These are phyloP conservation scores for Termitomyces sp. DNA, from an alignment of 768 basidiomycete species.

Conservation along the genomic window DNA sequence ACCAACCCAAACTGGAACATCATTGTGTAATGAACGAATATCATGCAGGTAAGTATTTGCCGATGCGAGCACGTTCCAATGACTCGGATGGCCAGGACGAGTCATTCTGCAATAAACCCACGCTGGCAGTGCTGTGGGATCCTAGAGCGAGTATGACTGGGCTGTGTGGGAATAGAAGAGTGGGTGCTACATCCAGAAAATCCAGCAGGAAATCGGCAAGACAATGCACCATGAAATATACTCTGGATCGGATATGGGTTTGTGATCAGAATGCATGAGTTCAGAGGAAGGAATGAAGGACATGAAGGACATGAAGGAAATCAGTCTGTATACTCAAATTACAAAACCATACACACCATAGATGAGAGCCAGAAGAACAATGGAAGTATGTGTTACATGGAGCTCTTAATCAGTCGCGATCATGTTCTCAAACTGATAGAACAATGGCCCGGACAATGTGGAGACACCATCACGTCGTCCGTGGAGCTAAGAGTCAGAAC, in stretches of 20 bases:
- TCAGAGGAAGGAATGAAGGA: background rate
- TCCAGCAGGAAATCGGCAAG: background rate
- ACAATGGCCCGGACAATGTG: constrained; percentile 8
- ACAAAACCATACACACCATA: background rate
- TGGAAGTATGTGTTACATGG: background rate
- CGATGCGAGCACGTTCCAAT: background rate
- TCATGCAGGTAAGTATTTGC: background rate
- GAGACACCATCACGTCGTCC: constrained; percentile 4
- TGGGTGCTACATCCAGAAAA: background rate
- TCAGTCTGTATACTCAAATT: background rate
- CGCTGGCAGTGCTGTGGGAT: background rate
- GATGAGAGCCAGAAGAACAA: background rate
- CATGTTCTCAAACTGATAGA: constrained; percentile 8
- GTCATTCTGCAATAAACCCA: background rate
- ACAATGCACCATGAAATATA: no score
- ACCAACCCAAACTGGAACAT: background rate
- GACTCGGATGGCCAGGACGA: background rate
- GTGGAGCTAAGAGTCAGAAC: constrained; percentile 2
- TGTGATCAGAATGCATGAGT: background rate
- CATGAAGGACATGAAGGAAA: background rate
- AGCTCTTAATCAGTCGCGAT: constrained; percentile 2
- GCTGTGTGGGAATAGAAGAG: background rate
- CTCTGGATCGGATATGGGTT: background rate
- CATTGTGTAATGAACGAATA: no score
- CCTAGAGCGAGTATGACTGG: background rate